phyloP scores from a whole-genome alignment of 805 yeast species.

The Nakazawaea laoshanensis region DNA sequence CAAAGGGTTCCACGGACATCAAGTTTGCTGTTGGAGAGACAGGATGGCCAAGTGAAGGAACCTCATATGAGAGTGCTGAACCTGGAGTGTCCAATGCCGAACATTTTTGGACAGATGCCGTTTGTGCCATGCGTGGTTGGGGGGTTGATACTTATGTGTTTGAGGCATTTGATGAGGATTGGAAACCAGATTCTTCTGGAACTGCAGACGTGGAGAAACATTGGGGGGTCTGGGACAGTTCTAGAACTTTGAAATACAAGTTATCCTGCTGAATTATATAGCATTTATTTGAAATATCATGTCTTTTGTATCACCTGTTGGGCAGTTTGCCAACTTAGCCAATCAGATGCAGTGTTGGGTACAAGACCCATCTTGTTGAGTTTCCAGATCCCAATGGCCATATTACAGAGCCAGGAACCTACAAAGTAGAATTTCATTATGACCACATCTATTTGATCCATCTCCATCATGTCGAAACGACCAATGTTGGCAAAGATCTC shows the following conservation, averaged over 20 bases:
- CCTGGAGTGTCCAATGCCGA: conserved; percentile 73
- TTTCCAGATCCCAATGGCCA: conserved; percentile 79
- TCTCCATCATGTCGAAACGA: conserved; percentile 32
- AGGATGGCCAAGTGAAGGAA: conserved; percentile 93
- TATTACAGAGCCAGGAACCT: conserved; percentile 38
- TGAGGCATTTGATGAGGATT: conserved; percentile 92
- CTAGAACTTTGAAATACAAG: conserved; percentile 35
- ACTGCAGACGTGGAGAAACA: conserved; percentile 81
- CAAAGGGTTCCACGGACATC: conserved; percentile 81
- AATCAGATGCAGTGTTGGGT: conserved; percentile 82
- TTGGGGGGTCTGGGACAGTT: conserved; percentile 83
- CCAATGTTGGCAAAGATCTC: conserved; percentile 53
- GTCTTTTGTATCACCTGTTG: conserved; percentile 17
- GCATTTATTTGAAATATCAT: neutral
- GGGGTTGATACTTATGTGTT: conserved; percentile 88
- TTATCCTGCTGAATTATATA: conserved; percentile 26
- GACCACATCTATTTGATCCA: conserved; percentile 13
- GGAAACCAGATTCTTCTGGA: conserved; percentile 92
- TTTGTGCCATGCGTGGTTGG: conserved; percentile 94
- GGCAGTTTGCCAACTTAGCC: conserved; percentile 78
- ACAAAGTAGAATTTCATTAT: conserved; percentile 19
- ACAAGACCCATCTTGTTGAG: conserved; percentile 81
- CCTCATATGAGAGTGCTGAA: conserved; percentile 51
- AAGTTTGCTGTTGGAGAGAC: conserved; percentile 96
- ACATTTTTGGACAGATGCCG: conserved; percentile 76